Evolutionary conservation across 768 basidiomycete species (phyloP).

Genomic region (Chalciporus pseudorubinellus): DNA sequence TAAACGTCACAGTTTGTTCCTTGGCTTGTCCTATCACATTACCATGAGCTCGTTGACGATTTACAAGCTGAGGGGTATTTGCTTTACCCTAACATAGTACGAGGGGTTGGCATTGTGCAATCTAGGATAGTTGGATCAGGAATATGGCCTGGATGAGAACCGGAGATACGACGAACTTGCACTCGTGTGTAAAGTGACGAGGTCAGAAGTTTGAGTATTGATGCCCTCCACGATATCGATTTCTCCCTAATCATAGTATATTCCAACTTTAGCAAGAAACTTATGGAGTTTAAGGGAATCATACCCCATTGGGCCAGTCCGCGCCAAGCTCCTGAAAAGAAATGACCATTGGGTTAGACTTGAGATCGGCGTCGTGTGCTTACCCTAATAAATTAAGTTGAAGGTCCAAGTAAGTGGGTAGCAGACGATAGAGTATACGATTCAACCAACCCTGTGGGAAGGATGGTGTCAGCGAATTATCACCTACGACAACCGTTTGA

Average conservation of each 20-base stretch:
- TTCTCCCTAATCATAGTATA: constrained; percentile 26
- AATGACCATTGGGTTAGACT: not conserved
- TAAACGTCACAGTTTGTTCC: constrained; percentile 32
- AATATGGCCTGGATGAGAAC: not conserved
- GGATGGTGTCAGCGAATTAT: not conserved
- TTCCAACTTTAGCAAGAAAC: not conserved
- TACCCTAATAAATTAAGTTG: constrained; percentile 19
- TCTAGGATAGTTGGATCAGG: constrained; percentile 9
- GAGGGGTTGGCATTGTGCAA: constrained; percentile 35
- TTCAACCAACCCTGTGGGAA: constrained; percentile 17
- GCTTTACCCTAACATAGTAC: constrained; percentile 31
- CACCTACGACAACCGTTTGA: not conserved
- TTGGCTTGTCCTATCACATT: constrained; percentile 13
- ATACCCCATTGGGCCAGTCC: constrained; percentile 28
- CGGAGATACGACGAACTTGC: constrained; percentile 13
- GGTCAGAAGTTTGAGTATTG: constrained; percentile 27
- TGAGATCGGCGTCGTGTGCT: not conserved
- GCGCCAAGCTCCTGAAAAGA: constrained; percentile 25
- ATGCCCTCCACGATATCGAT: constrained; percentile 37
- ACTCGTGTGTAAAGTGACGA: constrained; percentile 30
- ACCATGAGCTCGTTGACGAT: not conserved
- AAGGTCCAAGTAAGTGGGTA: not conserved
- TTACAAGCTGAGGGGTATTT: not conserved
- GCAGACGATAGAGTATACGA: not conserved
- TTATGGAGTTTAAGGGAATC: not conserved